A percentile compares a stretch with the other conserved stretches of the same genome.
Conservation (phyloP, 2,329 filamentous ascomycete genomes). For the Aspergillus terreus region DNA sequence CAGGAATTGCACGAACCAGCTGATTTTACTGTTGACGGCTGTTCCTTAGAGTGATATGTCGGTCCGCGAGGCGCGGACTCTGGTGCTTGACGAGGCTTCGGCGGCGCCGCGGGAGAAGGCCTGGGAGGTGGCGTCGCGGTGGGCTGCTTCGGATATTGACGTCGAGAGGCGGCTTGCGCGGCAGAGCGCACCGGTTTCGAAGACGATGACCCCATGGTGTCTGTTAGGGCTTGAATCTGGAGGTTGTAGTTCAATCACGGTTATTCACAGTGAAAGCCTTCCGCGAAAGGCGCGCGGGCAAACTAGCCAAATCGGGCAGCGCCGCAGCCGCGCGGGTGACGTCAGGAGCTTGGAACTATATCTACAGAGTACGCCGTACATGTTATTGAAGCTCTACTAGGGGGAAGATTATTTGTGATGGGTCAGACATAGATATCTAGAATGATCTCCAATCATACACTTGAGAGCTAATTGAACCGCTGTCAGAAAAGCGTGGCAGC, state of each 20-base stretch:
- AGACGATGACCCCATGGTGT: constrained; percentile 55
- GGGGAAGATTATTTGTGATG: too few species aligned
- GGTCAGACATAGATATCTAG: too few species aligned
- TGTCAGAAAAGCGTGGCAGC: neutral
- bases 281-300: constrained; percentile 3
- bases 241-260: neutral
- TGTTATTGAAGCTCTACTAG: neutral
- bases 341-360: constrained; percentile 10
- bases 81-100: constrained; percentile 7
- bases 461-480: too few species aligned
- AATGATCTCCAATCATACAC: too few species aligned
- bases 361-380: neutral
- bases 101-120: constrained; percentile 18
- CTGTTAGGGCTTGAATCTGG: too few species aligned
- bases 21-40: constrained; percentile 29
- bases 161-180: constrained; percentile 46
- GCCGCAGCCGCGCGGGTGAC: constrained; percentile 15
- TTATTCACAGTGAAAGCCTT: constrained; percentile 1
- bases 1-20: constrained; percentile 24
- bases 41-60: constrained; percentile 33
- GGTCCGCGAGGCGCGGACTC: constrained; percentile 20
- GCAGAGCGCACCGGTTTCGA: constrained; percentile 53
- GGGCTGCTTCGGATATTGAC: constrained; percentile 54
- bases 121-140: constrained; percentile 15
- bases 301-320: constrained; percentile 15